Base-by-base conservation (phyloP, 1,284 basidiomycete genomes). In the Ustilago nuda region DNA sequence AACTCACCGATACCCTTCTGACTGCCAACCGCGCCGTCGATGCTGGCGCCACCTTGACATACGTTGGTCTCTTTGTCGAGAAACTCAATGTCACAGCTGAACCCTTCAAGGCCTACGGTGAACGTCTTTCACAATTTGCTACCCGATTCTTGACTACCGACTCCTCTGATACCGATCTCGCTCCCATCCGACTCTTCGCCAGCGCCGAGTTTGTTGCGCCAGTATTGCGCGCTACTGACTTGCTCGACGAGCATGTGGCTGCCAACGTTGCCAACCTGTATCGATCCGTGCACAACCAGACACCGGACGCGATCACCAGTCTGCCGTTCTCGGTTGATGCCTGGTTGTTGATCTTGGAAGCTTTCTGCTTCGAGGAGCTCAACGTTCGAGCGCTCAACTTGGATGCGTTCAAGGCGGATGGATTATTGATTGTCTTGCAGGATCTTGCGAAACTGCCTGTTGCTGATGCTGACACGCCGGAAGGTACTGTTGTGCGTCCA, bases 351-450 rank as follows among this genome's bases (percentile, higher is more conserved):
- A 63, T 79, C 32, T 56, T 76, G 51, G 74, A 77, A 27, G 72
- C 74, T 27, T 76, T 77, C 41, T 74, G 71, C 64, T 72, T 72
- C 46, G 77, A 79, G 55, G 77, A 79, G 56, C 27, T 48, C 27
- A 61, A 73, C 39, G 39, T 73, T 13, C 63, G 77, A 27, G 64
- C 54, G 46, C 68, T 73, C 51, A 67, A 67, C 57, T 56, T 77
- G 9, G 70, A 71, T 7, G 66, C 72, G 6, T 73, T 74, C 70
- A 62, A 68, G 55, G 30, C 33, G 2, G 77, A 79, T 8, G 74
- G 77, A 36, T 53, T 79, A 33, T 61, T 66, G 9, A 54, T 70
- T 15, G 53, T 77, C 4, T 43, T 76, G 53, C 53, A 68, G 37
- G 71, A 74, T 37, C 57, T 77, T 27, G 58, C 54, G 39, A 64